These are phyloP conservation scores for Tolypocladium paradoxum DNA, from an alignment of 2,329 filamentous ascomycete genomes.

Conservation along the genomic window DNA sequence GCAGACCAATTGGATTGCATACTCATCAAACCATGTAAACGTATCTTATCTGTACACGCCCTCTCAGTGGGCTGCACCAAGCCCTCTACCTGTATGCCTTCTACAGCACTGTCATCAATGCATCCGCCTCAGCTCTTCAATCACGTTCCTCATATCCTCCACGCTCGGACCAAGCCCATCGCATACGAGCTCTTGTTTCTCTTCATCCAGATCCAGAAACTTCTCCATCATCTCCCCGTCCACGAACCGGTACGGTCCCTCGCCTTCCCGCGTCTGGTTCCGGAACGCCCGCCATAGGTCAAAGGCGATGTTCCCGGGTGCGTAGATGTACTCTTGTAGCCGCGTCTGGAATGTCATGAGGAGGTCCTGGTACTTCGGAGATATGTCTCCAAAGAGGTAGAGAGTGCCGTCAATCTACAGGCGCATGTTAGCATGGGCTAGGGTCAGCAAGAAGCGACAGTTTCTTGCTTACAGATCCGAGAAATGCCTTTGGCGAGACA, in stretches of 20 bases:
- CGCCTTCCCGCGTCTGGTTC: constrained; percentile 59
- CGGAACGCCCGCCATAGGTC: constrained; percentile 72
- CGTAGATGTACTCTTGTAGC: constrained; percentile 55
- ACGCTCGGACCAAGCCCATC: constrained; percentile 49
- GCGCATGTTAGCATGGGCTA: constrained; percentile 6
- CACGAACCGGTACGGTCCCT: constrained; percentile 76
- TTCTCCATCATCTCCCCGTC: constrained; percentile 85
- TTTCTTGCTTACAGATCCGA: constrained; percentile 78
- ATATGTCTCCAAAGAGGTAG: constrained; percentile 78
- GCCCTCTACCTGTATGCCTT: neutral
- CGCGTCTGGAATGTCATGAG: constrained; percentile 71
- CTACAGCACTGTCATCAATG: constrained; percentile 29
- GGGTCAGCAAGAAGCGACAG: constrained; percentile 13
- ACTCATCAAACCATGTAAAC: neutral
- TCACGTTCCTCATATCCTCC: constrained; percentile 48
- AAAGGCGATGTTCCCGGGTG: constrained; percentile 66
- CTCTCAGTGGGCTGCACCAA: constrained; percentile 1
- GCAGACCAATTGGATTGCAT: neutral
- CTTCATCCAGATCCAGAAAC: constrained; percentile 63
- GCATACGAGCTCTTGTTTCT: constrained; percentile 41
- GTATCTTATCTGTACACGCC: neutral
- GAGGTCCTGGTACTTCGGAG: constrained; percentile 60
- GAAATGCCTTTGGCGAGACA: constrained; percentile 72
- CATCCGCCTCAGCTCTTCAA: constrained; percentile 53
- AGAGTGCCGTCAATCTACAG: constrained; percentile 75